phyloP scores from a whole-genome alignment of 306 rosid species.

The Vigna mungo region DNA sequence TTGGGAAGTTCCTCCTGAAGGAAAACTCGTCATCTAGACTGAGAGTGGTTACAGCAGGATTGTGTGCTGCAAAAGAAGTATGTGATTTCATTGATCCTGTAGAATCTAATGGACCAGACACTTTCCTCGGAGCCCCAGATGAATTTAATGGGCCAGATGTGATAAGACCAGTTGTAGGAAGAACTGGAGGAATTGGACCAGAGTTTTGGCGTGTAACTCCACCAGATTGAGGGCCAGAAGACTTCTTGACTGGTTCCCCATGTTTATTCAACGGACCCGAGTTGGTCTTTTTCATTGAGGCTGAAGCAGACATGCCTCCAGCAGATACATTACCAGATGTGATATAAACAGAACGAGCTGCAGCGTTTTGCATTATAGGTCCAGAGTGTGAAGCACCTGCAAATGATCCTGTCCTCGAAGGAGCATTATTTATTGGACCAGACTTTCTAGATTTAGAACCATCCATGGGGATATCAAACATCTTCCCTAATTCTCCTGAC shows the following conservation, averaged over 20 bases:
- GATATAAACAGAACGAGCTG: slow-evolving; percentile 73
- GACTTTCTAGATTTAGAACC: slow-evolving; percentile 95
- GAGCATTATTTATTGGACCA: slow-evolving; percentile 75
- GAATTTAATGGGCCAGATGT: slow-evolving; percentile 96
- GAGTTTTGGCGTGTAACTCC: slow-evolving; percentile 96
- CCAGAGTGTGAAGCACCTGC: slow-evolving; percentile 98
- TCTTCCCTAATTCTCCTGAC: slow-evolving; percentile 95
- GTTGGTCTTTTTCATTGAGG: slow-evolving; percentile 82
- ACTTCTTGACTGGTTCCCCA: slow-evolving; percentile 94
- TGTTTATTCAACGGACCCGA: slow-evolving; percentile 97
- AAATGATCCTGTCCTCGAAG: slow-evolving; percentile 92
- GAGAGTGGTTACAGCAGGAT: slow-evolving; percentile 86
- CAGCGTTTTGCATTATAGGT: slow-evolving; percentile 76
- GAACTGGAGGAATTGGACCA: slow-evolving; percentile 94
- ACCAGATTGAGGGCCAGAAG: slow-evolving; percentile 99
- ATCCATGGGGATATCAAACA: slow-evolving; percentile 94
- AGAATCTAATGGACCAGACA: slow-evolving; percentile 89
- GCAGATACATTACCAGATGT: slow-evolving; percentile 79
- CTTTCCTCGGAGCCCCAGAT: slow-evolving; percentile 98
- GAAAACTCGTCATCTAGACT: slow-evolving; percentile 83
- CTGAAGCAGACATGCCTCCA: slow-evolving; percentile 77
- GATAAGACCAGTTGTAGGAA: slow-evolving; percentile 93
- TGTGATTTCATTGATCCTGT: slow-evolving; percentile 82
- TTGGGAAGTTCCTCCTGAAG: slow-evolving; percentile 88
- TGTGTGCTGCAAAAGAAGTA: slow-evolving; percentile 59